These are phyloP conservation scores for Exidia glandulosa DNA, from an alignment of 768 basidiomycete species.

Conservation along the genomic window DNA sequence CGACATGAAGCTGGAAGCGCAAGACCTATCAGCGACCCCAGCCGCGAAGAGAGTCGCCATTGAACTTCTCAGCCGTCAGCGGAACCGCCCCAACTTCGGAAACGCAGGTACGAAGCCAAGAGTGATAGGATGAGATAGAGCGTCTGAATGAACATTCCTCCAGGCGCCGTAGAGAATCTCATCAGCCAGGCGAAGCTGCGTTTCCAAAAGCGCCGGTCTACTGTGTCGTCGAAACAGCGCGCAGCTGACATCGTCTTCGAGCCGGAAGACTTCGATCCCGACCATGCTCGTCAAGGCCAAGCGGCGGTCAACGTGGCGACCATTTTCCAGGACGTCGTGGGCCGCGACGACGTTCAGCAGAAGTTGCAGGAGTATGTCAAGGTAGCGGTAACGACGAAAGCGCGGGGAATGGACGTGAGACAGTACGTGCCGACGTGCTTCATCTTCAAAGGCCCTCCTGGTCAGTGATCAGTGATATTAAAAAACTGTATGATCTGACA, in stretches of 20 bases:
- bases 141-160: too few species aligned
- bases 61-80: slow-evolving; percentile 23
- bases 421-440: slow-evolving; percentile 52
- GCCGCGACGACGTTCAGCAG: slow-evolving; percentile 41
- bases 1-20: slow-evolving; percentile 42
- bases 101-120: slow-evolving; percentile 53
- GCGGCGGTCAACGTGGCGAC: slow-evolving; percentile 41
- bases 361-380: slow-evolving; percentile 43
- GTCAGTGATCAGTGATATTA: slow-evolving; percentile 19
- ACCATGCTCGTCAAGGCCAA: slow-evolving; percentile 38
- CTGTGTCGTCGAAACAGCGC: slow-evolving; percentile 14
- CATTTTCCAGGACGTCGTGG: slow-evolving; percentile 54
- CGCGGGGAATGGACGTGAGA: slow-evolving; percentile 30
- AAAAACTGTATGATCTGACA: background rate
- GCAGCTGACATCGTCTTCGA: slow-evolving; percentile 22
- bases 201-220: slow-evolving; percentile 29
- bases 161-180: slow-evolving; percentile 57
- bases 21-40: slow-evolving; percentile 46
- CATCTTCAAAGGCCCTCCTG: slow-evolving; percentile 64
- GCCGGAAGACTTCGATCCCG: slow-evolving; percentile 49
- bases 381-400: slow-evolving; percentile 33
- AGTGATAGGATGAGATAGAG: too few species aligned
- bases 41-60: slow-evolving; percentile 47
- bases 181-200: slow-evolving; percentile 38
- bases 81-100: slow-evolving; percentile 48